Conservation (phyloP, 2,329 filamentous ascomycete species). For the Canariomyces notabilis region DNA sequence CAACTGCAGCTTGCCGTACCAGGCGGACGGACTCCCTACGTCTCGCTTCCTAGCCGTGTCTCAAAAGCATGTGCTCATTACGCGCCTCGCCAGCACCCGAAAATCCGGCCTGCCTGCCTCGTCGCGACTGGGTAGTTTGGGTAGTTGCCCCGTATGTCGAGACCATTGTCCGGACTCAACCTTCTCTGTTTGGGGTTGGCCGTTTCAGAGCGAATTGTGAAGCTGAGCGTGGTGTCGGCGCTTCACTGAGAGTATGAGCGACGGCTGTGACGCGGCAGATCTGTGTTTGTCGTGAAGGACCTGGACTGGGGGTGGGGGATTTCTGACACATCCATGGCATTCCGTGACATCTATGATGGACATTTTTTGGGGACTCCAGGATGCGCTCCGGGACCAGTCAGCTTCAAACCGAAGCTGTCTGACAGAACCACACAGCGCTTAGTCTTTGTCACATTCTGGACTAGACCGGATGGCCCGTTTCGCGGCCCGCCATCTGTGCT, state of each 20-base stretch:
- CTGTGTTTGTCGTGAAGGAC: background rate
- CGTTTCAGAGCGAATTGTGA: slow-evolving; percentile 10
- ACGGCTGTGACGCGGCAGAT: background rate
- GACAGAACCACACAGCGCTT: background rate
- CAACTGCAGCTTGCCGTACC: background rate
- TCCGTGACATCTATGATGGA: slow-evolving; percentile 5
- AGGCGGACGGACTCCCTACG: background rate
- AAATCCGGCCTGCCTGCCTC: background rate
- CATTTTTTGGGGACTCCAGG: background rate
- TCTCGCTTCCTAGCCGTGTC: background rate
- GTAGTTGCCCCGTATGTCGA: background rate
- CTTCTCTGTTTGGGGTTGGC: slow-evolving; percentile 11
- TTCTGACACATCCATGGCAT: slow-evolving; percentile 11
- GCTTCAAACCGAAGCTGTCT: background rate
- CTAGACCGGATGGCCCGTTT: background rate
- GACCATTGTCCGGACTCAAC: background rate
- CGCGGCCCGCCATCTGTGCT: background rate
- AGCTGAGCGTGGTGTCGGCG: slow-evolving; percentile 4
- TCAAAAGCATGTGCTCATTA: too few species aligned
- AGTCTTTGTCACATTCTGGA: background rate
- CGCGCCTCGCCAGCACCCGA: too few species aligned
- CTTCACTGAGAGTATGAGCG: slow-evolving; percentile 14
- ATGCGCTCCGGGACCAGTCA: background rate
- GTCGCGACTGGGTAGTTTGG: too few species aligned
- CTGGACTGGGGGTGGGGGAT: background rate